Conservation (phyloP, 495 filamentous ascomycete genomes). For the Talaromyces thailandensis region DNA sequence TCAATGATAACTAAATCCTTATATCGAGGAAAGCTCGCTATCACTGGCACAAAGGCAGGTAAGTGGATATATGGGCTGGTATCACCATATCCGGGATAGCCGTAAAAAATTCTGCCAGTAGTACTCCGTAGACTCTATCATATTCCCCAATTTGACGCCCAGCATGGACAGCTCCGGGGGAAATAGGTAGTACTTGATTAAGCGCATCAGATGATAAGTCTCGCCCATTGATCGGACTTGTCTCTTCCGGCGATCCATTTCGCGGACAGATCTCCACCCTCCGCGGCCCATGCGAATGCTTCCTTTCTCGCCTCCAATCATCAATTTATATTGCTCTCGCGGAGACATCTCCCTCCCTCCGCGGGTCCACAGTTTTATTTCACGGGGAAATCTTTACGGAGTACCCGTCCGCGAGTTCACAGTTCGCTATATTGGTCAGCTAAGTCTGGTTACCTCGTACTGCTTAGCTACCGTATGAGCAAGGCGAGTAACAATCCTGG, state of each 20-base stretch:
- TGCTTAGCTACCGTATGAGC: not conserved
- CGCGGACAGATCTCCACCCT: not conserved
- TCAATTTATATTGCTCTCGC: not conserved
- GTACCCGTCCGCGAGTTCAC: constrained; percentile 3
- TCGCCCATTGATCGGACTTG: not conserved
- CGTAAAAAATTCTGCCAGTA: too few species aligned
- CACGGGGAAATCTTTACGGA: too few species aligned
- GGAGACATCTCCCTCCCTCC: not conserved
- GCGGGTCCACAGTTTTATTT: constrained; percentile 2
- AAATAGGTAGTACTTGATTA: not conserved
- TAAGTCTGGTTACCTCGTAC: not conserved
- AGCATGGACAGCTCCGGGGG: not conserved
- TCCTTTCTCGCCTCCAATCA: not conserved
- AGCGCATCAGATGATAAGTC: not conserved
- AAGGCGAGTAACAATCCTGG: not conserved
- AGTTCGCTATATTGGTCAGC: not conserved
- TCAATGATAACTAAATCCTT: too few species aligned
- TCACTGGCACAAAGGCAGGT: too few species aligned
- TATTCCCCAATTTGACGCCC: not conserved
- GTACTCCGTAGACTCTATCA: not conserved
- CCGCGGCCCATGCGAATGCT: not conserved
- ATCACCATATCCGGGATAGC: too few species aligned
- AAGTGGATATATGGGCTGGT: too few species aligned
- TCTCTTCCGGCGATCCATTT: not conserved
- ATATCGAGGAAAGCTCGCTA: not conserved